phyloP scores from a whole-genome alignment of 139 green algal species.

The Chlamydomonas sp. region DNA sequence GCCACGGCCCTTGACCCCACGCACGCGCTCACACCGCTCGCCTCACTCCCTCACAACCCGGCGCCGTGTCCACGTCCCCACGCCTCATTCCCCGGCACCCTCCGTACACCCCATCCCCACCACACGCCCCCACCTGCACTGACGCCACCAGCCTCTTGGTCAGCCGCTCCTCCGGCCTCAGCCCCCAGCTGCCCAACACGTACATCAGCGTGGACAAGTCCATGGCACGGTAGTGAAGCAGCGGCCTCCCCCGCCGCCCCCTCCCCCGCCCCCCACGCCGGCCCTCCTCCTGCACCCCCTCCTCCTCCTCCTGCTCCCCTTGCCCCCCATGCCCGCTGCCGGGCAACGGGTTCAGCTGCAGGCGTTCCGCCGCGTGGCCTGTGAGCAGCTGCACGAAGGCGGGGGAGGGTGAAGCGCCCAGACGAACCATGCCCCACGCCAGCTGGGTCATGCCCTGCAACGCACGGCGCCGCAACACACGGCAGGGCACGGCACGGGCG shows the following conservation, averaged over 20 bases:
- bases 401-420: constrained; percentile 1
- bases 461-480: too few species aligned
- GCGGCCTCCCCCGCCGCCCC: too few species aligned
- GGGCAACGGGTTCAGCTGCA: not conserved
- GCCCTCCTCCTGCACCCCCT: not conserved
- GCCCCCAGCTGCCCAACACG: not conserved
- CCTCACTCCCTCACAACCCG: too few species aligned
- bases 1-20: too few species aligned
- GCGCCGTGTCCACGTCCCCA: too few species aligned
- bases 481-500: too few species aligned
- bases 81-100: too few species aligned
- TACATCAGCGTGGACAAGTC: constrained; percentile 20
- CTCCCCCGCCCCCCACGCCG: too few species aligned
- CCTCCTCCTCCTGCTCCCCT: not conserved
- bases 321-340: not conserved
- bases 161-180: not conserved
- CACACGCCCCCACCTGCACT: not conserved
- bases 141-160: not conserved
- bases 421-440: constrained; percentile 24
- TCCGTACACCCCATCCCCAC: too few species aligned
- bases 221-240: not conserved
- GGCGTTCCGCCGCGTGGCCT: not conserved
- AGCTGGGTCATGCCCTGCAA: constrained; percentile 24
- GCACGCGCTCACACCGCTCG: too few species aligned
- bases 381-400: not conserved